Conservation (phyloP, 192 early-diverging fungal genomes). For the Geranomyces michiganensis region DNA sequence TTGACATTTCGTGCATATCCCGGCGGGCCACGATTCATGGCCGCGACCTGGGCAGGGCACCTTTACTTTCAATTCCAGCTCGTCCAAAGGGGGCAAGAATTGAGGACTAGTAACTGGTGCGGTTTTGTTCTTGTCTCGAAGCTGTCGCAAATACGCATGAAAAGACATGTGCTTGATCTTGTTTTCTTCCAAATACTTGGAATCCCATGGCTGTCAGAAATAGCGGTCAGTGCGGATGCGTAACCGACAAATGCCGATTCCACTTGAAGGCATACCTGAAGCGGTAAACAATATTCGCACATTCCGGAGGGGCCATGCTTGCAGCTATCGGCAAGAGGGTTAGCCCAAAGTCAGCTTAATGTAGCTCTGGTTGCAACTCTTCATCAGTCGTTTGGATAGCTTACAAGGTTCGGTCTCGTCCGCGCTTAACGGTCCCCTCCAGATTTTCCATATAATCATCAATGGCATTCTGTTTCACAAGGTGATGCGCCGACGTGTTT, state of each 20-base stretch:
- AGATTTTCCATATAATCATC: conserved; percentile 82
- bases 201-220: conserved; percentile 79
- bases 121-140: conserved; percentile 69
- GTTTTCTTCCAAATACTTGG: conserved; percentile 82
- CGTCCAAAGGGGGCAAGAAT: conserved; percentile 83
- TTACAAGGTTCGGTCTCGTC: conserved; percentile 80
- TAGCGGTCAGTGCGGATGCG: background rate
- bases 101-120: conserved; percentile 33
- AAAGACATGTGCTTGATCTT: conserved; percentile 98
- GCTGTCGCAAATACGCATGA: conserved; percentile 83
- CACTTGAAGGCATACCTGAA: conserved; percentile 36
- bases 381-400: conserved; percentile 10
- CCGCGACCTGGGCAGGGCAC: conserved; percentile 70
- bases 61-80: conserved; percentile 78
- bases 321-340: conserved; percentile 56
- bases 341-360: background rate
- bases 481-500: conserved; percentile 1
- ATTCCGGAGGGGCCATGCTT: conserved; percentile 78
- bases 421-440: conserved; percentile 80
- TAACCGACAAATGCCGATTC: background rate
- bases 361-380: conserved; percentile 17
- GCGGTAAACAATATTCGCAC: conserved; percentile 93
- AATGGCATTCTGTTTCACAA: conserved; percentile 68
- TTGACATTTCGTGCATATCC: conserved; percentile 98
- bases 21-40: conserved; percentile 89